Evolutionary conservation across 2,329 filamentous ascomycete species (phyloP).

Genomic region (Anthostomella pinea): DNA sequence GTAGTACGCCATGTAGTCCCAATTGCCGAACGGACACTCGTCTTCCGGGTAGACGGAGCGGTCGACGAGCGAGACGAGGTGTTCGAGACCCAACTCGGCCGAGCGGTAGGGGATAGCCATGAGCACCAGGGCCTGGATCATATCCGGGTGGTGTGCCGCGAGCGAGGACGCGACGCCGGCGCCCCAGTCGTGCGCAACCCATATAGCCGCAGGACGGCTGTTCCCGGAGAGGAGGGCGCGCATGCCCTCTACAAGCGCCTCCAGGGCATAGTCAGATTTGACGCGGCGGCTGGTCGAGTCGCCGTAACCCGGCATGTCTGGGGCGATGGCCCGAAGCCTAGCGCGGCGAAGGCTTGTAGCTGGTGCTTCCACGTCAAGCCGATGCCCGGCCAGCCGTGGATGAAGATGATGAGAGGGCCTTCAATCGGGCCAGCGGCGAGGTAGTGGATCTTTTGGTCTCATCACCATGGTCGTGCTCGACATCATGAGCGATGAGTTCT

Average conservation of each 20-base stretch:
- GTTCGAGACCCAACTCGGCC: constrained; percentile 39
- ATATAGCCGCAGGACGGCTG: constrained; percentile 38
- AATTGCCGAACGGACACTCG: constrained; percentile 35
- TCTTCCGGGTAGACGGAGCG: constrained; percentile 44
- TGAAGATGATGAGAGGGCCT: constrained; percentile 32
- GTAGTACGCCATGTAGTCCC: constrained; percentile 31
- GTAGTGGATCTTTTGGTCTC: constrained; percentile 32
- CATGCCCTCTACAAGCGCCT: constrained; percentile 32
- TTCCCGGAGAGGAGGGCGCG: constrained; percentile 32
- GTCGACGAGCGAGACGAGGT: constrained; percentile 35
- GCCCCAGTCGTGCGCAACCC: constrained; percentile 47
- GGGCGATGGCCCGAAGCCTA: constrained; percentile 33
- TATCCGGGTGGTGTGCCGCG: constrained; percentile 28
- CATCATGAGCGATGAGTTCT: too few relatives aligned
- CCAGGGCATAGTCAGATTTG: constrained; percentile 29
- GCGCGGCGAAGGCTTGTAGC: constrained; percentile 24
- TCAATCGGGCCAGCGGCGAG: constrained; percentile 25
- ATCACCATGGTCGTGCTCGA: too few relatives aligned
- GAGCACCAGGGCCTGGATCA: constrained; percentile 22
- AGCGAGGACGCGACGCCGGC: constrained; percentile 25
- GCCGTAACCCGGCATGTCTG: constrained; percentile 38
- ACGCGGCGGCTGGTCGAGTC: constrained; percentile 31
- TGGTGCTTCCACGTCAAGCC: constrained; percentile 32
- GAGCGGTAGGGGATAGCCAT: constrained; percentile 40
- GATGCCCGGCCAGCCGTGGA: constrained; percentile 38